Evolutionary conservation across 2,329 filamentous ascomycete species (phyloP).

Genomic region (Sporothrix globosa): DNA sequence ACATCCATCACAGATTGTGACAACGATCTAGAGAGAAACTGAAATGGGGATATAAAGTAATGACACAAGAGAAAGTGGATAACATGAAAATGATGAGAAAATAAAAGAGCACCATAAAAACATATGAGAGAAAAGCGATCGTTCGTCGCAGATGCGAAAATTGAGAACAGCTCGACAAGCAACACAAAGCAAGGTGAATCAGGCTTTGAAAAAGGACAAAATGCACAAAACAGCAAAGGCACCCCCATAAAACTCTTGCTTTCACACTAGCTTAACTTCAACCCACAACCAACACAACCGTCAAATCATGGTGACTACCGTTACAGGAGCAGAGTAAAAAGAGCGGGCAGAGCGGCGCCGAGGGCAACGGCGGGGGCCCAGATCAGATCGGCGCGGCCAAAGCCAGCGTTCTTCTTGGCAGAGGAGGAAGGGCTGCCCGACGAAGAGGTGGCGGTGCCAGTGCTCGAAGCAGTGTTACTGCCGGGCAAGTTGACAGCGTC

Average conservation of each 20-base stretch:
- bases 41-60: conserved; percentile 10
- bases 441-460: conserved; percentile 25
- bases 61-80: conserved; percentile 9
- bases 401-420: conserved; percentile 37
- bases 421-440: conserved; percentile 17
- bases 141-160: background rate
- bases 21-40: background rate
- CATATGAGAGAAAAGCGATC: background rate
- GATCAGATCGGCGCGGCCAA: conserved; percentile 31
- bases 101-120: background rate
- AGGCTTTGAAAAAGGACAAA: background rate
- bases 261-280: background rate
- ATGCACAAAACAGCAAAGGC: background rate
- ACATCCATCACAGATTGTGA: conserved; percentile 4
- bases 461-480: conserved; percentile 43
- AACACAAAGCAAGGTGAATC: conserved; percentile 1
- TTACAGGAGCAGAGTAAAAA: conserved; percentile 32
- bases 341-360: conserved; percentile 25
- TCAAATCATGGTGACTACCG: background rate
- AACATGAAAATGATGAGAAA: background rate
- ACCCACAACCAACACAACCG: background rate
- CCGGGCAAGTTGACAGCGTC: conserved; percentile 53
- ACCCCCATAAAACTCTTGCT: background rate
- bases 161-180: background rate
- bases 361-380: conserved; percentile 28